Evolutionary conservation across 1,139 yeast genomes (phyloP).

Genomic region (Candida pseudocylindracea): DNA sequence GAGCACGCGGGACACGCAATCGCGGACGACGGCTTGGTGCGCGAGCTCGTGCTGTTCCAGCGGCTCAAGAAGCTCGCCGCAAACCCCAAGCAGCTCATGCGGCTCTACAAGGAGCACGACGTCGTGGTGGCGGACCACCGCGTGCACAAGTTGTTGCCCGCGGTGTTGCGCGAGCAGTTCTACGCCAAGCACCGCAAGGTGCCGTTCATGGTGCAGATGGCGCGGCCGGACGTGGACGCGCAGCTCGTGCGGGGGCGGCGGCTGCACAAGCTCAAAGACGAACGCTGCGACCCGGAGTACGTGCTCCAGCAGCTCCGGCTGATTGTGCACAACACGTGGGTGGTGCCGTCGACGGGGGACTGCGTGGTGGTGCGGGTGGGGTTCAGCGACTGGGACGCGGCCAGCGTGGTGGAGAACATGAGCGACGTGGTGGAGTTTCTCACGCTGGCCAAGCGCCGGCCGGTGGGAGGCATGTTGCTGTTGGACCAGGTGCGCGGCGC

Average conservation of each 20-base stretch:
- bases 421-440: conserved; percentile 30
- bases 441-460: conserved; percentile 20
- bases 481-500: no score
- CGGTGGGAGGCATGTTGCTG: conserved; percentile 33
- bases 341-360: conserved; percentile 31
- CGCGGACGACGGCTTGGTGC: no score
- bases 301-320: conserved; percentile 37
- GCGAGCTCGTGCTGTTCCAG: conserved; percentile 24
- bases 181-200: conserved; percentile 34
- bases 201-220: conserved; percentile 48
- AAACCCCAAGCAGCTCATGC: conserved; percentile 19
- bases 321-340: conserved; percentile 35
- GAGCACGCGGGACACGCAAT: conserved; percentile 5
- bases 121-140: conserved; percentile 44
- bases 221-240: conserved; percentile 9
- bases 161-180: conserved; percentile 30
- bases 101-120: conserved; percentile 36
- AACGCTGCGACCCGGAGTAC: conserved; percentile 35
- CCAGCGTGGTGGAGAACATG: conserved; percentile 27
- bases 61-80: conserved; percentile 14
- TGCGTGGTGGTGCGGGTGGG: conserved; percentile 32
- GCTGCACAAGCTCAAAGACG: conserved; percentile 17
- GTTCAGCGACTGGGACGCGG: conserved; percentile 17
- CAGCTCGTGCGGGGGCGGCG: conserved; percentile 14
- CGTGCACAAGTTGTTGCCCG: conserved; percentile 33